Evolutionary conservation across 495 filamentous ascomycete species (phyloP).

Genomic region (Niebla homalea): DNA sequence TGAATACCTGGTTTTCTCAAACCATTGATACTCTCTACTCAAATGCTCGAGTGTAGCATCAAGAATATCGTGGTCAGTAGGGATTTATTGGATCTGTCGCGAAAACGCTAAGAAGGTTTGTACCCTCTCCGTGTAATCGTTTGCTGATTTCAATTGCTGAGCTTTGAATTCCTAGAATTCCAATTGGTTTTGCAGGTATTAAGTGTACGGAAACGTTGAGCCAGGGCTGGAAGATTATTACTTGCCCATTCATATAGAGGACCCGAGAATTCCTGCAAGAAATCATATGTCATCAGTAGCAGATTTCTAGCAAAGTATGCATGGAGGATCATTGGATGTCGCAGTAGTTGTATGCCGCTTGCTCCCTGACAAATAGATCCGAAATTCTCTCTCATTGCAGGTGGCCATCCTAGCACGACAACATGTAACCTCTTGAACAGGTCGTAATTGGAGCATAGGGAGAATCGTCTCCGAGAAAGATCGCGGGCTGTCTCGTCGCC

Average conservation of each 20-base stretch:
- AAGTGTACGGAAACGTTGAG: too few species aligned
- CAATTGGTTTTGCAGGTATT: not conserved
- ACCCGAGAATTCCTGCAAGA: constrained; percentile 1
- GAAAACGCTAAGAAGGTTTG: constrained; percentile 4
- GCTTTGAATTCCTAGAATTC: constrained; percentile 8
- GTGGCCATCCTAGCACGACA: constrained; percentile 5
- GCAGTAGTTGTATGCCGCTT: not conserved
- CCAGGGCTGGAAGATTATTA: not conserved
- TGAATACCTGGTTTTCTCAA: not conserved
- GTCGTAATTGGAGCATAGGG: constrained; percentile 5
- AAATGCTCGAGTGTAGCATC: constrained; percentile 6
- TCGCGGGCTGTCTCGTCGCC: constrained; percentile 5
- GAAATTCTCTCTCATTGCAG: not conserved
- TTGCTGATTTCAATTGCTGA: constrained; percentile 3
- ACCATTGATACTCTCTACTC: not conserved
- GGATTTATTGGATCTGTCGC: constrained; percentile 6
- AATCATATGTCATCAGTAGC: constrained; percentile 1
- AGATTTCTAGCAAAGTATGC: constrained; percentile 1
- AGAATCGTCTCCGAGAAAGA: constrained; percentile 5
- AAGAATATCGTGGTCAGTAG: constrained; percentile 7
- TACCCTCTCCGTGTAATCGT: constrained; percentile 6
- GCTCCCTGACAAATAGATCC: not conserved
- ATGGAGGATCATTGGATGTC: constrained; percentile 7
- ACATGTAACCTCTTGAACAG: constrained; percentile 2
- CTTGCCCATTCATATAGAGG: constrained; percentile 4